Base-by-base conservation (phyloP, 2,329 filamentous ascomycete species). In the Pseudogymnoascus sp. region DNA sequence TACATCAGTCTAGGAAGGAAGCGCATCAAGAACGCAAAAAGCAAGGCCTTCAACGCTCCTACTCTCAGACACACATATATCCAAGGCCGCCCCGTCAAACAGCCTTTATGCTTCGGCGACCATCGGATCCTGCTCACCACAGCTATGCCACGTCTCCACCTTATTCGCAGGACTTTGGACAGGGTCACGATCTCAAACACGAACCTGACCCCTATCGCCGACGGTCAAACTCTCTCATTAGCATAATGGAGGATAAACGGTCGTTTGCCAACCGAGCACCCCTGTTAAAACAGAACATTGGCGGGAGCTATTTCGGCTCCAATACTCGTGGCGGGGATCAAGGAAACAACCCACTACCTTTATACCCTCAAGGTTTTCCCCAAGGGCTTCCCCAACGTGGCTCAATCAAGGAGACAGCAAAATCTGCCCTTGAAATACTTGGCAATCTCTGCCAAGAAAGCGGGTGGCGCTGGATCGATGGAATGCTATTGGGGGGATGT, bases 401-500 rank as follows among this genome's bases (percentile, higher is more conserved):
- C 7, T 57, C 51, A 57, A 34, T 61, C 36, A 61, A 61, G n/a
- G 59, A 61, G 14, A 83, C 81, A 67, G 91, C 91, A 23, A 73
- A 68, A 64, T 79, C 83, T 5, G 89, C 89, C 2, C 76, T 96
- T 18, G 84, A 90, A 39, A 84, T 91, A 70, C 79, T 96, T 18
- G 86, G 85, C 14, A 84, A 81, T 67, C 77, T 96, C 5, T 96
- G 91, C 72, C 86, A 89, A 70, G 88, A 93, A 73, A 91, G 88
- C 70, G 83, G 82, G 8, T 95, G 91, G 90, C 84, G 86, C 69
- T 99, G 95, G 95, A 83, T 92, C 62, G 93, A 97, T 72, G 95
- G 95, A 1, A 93, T 97, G 79, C 80, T 97, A 40, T 80, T 97
- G 5, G 91, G 90, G 40, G 95, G 95, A 1, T 97, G 95, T 76